These are phyloP conservation scores for Daldinia sp. DNA, from an alignment of 2,329 filamentous ascomycete species.

Conservation along the genomic window DNA sequence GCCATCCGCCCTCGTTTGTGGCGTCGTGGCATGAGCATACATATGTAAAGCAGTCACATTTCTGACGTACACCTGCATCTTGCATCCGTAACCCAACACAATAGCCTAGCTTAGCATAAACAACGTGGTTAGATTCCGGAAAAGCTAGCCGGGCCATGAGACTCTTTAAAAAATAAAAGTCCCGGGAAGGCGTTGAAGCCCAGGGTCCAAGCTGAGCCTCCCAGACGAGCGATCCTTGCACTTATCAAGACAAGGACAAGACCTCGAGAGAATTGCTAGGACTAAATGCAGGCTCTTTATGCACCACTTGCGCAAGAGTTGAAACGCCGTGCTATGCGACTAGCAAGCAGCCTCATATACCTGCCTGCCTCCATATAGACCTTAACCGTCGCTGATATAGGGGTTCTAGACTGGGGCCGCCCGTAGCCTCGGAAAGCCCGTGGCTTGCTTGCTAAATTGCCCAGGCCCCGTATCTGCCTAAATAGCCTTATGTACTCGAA, in stretches of 20 bases:
- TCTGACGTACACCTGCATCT: background rate
- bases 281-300: slow-evolving; percentile 8
- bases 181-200: background rate
- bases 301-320: background rate
- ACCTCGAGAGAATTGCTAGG: background rate
- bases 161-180: slow-evolving; percentile 10
- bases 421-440: background rate
- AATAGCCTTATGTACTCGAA: too few relatives aligned
- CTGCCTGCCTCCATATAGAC: background rate
- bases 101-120: slow-evolving; percentile 3
- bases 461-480: too few relatives aligned
- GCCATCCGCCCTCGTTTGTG: background rate
- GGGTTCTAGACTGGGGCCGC: background rate
- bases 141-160: slow-evolving; percentile 18
- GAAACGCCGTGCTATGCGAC: slow-evolving; percentile 12
- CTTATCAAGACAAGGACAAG: background rate
- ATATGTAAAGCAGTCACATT: background rate
- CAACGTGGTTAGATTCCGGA: slow-evolving; percentile 7
- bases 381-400: slow-evolving; percentile 2
- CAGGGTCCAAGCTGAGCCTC: background rate
- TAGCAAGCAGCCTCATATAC: slow-evolving; percentile 5
- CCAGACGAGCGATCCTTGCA: background rate
- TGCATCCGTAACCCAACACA: background rate
- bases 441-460: too few relatives aligned
- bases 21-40: background rate